Evolutionary conservation across 2,329 filamentous ascomycete species (phyloP).

Genomic region (Aspergillus terreus): DNA sequence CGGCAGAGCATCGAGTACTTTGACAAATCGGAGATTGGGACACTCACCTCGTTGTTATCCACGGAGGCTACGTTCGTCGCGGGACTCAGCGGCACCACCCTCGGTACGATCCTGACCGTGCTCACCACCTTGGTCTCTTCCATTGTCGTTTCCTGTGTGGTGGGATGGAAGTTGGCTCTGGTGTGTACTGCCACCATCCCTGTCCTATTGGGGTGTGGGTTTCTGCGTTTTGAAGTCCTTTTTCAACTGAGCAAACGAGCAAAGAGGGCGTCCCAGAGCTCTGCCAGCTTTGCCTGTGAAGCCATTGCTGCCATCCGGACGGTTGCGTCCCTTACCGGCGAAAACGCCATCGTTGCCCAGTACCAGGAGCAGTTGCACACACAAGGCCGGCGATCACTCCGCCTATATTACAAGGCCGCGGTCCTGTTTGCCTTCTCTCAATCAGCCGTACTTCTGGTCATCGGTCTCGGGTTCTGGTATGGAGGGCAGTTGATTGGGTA

Average conservation of each 20-base stretch:
- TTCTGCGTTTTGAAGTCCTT: constrained; percentile 2
- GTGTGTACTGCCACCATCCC: constrained; percentile 7
- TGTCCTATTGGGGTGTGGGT: constrained; percentile 3
- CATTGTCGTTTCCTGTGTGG: constrained; percentile 1
- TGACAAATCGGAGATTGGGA: background rate
- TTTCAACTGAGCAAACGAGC: background rate
- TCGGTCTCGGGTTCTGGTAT: constrained; percentile 59
- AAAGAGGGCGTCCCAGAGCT: background rate
- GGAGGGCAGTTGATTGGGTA: constrained; percentile 54
- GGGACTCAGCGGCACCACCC: constrained; percentile 3
- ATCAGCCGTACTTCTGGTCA: constrained; percentile 18
- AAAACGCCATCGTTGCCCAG: background rate
- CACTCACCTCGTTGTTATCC: constrained; percentile 1
- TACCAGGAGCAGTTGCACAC: background rate
- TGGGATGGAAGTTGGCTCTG: constrained; percentile 11
- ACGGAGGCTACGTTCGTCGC: background rate
- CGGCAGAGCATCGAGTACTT: constrained; percentile 7
- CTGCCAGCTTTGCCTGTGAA: constrained; percentile 7
- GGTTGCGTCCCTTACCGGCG: constrained; percentile 24
- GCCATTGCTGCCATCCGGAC: constrained; percentile 48
- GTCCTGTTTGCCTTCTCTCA: constrained; percentile 25
- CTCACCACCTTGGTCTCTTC: constrained; percentile 3
- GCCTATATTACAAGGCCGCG: constrained; percentile 18
- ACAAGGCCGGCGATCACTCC: background rate
- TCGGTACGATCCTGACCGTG: constrained; percentile 4